Percentiles rank a stretch among this genome's conserved stretches.
Conservation (phyloP, 2,329 filamentous ascomycete species). For the Macroventuria anomochaeta region DNA sequence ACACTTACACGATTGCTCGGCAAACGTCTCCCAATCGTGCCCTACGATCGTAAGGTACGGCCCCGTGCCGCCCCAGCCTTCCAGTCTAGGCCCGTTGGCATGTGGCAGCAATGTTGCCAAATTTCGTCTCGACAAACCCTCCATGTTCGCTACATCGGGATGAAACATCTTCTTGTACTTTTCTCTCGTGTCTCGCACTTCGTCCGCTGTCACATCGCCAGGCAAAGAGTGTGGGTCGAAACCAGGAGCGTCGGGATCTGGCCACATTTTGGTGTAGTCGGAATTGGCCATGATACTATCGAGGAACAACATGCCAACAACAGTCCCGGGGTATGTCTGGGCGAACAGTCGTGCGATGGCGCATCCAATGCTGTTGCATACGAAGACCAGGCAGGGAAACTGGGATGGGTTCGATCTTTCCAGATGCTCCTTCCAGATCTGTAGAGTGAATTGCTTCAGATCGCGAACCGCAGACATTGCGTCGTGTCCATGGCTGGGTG, state of each 20-base stretch:
- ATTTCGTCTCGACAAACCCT: constrained; percentile 58
- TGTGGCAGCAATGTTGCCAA: constrained; percentile 54
- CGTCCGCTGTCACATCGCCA: constrained; percentile 44
- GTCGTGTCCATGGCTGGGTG: constrained; percentile 57
- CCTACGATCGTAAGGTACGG: constrained; percentile 60
- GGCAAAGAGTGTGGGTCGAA: constrained; percentile 56
- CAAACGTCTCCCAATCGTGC: constrained; percentile 62
- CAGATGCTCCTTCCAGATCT: constrained; percentile 49
- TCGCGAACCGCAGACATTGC: constrained; percentile 53
- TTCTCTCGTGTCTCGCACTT: constrained; percentile 45
- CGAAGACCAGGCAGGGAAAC: constrained; percentile 51
- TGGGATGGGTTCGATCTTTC: constrained; percentile 42
- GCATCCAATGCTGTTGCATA: constrained; percentile 62
- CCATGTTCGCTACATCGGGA: constrained; percentile 57
- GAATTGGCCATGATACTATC: constrained; percentile 66
- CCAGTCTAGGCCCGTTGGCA: constrained; percentile 52
- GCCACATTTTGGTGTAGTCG: constrained; percentile 62
- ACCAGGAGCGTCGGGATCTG: constrained; percentile 58
- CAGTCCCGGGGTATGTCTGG: constrained; percentile 53
- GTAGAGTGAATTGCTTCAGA: constrained; percentile 53
- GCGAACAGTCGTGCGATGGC: constrained; percentile 61
- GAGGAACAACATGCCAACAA: constrained; percentile 59
- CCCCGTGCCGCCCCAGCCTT: constrained; percentile 43
- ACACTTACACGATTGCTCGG: constrained; percentile 52
- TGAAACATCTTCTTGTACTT: constrained; percentile 55